Percentiles rank a stretch among this genome's conserved stretches.
phyloP scores from a whole-genome alignment of 345 rosid genomes.

The Rhodamnia argentea region DNA sequence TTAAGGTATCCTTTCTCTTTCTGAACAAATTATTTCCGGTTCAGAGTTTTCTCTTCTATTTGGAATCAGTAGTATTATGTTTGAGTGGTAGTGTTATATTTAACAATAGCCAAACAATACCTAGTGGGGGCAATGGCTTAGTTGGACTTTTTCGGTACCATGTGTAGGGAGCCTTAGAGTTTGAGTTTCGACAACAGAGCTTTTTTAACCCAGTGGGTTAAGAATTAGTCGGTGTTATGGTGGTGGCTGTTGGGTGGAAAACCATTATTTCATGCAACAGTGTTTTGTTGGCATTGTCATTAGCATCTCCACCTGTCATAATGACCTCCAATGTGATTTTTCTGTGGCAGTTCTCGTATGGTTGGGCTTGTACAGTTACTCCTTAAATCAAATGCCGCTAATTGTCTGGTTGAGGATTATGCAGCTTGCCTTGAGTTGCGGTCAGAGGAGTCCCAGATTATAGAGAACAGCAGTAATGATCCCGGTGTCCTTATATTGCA shows the following conservation, averaged over 20 bases:
- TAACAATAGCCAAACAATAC: not conserved
- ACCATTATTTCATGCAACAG: not conserved
- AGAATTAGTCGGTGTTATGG: not conserved
- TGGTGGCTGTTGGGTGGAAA: not conserved
- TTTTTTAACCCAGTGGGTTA: not conserved
- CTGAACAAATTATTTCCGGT: not conserved
- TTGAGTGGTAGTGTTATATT: not conserved
- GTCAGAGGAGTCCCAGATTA: constrained; percentile 59
- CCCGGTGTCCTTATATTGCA: constrained; percentile 87
- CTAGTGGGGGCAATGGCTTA: not conserved
- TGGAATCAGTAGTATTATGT: not conserved
- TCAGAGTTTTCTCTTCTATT: not conserved
- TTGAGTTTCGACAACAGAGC: not conserved
- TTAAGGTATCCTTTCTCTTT: constrained; percentile 38
- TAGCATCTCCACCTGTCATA: not conserved
- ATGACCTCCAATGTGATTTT: not conserved
- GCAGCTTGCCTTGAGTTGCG: constrained; percentile 87
- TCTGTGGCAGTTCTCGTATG: constrained; percentile 64
- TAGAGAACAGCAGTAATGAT: constrained; percentile 65
- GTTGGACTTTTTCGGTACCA: not conserved
- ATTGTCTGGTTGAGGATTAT: constrained; percentile 67
- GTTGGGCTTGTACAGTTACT: constrained; percentile 82
- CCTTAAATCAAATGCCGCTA: constrained; percentile 67
- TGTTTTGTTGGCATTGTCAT: not conserved
- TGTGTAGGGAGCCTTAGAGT: not conserved